phyloP scores from a whole-genome alignment of 257 asterid species.

The Ligustrum vulgare region DNA sequence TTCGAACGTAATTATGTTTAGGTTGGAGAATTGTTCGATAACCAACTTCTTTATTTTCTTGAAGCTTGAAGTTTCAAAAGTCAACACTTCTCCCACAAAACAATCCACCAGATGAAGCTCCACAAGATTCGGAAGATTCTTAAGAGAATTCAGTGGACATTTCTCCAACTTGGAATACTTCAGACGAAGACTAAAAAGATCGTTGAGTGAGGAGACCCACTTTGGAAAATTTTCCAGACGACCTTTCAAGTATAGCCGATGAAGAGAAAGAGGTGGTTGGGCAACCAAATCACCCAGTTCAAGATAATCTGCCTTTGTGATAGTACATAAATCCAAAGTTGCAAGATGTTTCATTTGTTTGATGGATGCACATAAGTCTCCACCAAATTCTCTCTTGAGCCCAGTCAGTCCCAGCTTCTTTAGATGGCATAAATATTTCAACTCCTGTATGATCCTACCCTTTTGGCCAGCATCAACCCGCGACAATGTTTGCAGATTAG shows the following conservation, averaged over 20 bases:
- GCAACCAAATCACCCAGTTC: constrained; percentile 11
- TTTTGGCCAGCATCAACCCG: constrained; percentile 28
- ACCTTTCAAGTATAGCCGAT: constrained; percentile 37
- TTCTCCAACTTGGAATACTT: constrained; percentile 29
- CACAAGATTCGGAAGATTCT: constrained; percentile 17
- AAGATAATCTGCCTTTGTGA: constrained; percentile 21
- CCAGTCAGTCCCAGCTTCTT: constrained; percentile 39
- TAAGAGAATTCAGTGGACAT: constrained; percentile 27
- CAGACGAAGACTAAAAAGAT: constrained; percentile 24
- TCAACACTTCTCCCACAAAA: constrained; percentile 21
- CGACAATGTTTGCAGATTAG: constrained; percentile 27
- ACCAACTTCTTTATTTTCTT: constrained; percentile 26
- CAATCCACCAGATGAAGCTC: constrained; percentile 38
- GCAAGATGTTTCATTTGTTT: constrained; percentile 26
- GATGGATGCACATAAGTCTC: constrained; percentile 29
- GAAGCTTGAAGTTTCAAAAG: constrained; percentile 23
- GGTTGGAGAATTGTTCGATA: constrained; percentile 18
- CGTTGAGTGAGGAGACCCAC: constrained; percentile 27
- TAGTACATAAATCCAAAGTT: constrained; percentile 26
- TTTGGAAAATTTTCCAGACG: constrained; percentile 16
- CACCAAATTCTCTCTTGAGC: constrained; percentile 29
- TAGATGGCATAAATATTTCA: constrained; percentile 32
- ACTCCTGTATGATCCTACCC: constrained; percentile 18
- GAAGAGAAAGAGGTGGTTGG: constrained; percentile 20
- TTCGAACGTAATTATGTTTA: constrained; percentile 20